Base-by-base conservation (phyloP, 2,329 filamentous ascomycete genomes). In the Penicillium sp. region DNA sequence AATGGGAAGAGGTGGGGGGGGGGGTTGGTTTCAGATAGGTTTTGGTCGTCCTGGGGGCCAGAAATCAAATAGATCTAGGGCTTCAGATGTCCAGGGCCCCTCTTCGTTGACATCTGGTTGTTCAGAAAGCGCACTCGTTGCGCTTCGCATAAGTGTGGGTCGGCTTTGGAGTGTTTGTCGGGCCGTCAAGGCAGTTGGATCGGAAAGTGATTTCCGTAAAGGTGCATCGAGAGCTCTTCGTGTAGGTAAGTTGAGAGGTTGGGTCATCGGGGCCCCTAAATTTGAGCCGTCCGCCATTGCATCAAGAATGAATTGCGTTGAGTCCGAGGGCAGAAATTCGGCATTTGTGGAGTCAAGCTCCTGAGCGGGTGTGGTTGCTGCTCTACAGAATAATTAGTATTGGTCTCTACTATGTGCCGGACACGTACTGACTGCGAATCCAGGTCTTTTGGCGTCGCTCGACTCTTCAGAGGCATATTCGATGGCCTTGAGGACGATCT, bases 41-140 rank as follows among this genome's bases (percentile, higher is more conserved):
- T 72, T 75, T 16, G 62, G 59, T 45, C 69, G 63, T n/a, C 65
- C 71, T 6, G 66, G 65, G 15, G 73, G 73, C 73, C 73, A 75
- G 55, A 71, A 75, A 42, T 75, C 73, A 57, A 75, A 75, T 18
- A 76, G 60, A 59, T 75, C 71, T 24, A 72, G 59, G 13, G 73
- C 73, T 54, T 76, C 73, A 0, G 63, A 61, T 5, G 73, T 75
- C 73, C 73, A 76, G 0, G 73, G 72, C 0, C 73, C 73, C 52
- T 70, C 61, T 39, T 72, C 70, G 6, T 52, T 38, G 8, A 43
- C 51, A 18, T 54, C 56, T 8, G 60, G 53, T 23, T 62, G 57
- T 15, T 62, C 58, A 12, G 45, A 23, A 2, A 42, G 16, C 9
- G 52, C 47, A 41, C 60, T 61, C 4, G 62, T 54, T 8, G 63